phyloP scores from a whole-genome alignment of 2,329 filamentous ascomycete genomes.

The Sarocladiaceae sp. region DNA sequence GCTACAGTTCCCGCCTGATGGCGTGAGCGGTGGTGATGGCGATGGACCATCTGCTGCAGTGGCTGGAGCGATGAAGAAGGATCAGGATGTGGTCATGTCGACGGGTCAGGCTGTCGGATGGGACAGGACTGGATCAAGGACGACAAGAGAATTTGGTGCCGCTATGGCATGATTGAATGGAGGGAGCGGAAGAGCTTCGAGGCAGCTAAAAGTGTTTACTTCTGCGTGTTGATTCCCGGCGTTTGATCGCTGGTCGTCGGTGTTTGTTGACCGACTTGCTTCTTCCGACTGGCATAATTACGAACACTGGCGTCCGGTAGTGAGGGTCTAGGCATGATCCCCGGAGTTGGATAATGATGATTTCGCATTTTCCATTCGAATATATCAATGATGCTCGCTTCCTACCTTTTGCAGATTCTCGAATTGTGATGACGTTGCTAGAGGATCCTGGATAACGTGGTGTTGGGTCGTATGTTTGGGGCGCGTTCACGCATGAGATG shows the following conservation, averaged over 20 bases:
- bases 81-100: slow-evolving; percentile 19
- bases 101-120: slow-evolving; percentile 2
- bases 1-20: slow-evolving; percentile 50
- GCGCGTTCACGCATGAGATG: neutral
- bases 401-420: no score
- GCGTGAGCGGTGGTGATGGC: slow-evolving; percentile 32
- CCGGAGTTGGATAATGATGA: no score
- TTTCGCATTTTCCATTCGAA: no score
- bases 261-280: no score
- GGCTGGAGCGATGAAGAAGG: slow-evolving; percentile 17
- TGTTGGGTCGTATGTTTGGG: slow-evolving; percentile 1
- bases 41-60: slow-evolving; percentile 29
- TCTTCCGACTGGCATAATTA: no score
- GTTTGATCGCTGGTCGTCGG: neutral
- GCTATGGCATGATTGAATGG: neutral
- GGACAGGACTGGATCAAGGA: neutral
- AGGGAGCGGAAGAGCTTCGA: no score
- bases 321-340: no score
- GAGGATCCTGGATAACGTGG: neutral
- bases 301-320: no score
- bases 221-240: neutral
- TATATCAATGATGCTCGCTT: no score
- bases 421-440: neutral
- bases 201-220: neutral
- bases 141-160: neutral